Evolutionary conservation across 352 stramenopile genomes (phyloP).

Genomic region (Globisporangium uncinulatum): DNA sequence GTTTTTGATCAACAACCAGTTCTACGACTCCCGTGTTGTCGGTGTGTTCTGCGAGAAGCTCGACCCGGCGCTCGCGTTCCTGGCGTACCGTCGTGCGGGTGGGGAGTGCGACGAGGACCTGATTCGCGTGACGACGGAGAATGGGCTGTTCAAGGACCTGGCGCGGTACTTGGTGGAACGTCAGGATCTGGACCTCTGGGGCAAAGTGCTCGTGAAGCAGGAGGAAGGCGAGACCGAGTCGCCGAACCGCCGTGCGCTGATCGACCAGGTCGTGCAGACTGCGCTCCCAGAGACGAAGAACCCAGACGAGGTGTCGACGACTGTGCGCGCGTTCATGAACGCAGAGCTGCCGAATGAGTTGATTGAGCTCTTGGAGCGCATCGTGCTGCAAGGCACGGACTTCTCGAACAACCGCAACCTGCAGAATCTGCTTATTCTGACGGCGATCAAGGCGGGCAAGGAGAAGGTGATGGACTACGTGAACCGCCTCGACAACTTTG

Average conservation of each 20-base stretch:
- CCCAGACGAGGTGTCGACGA: slow-evolving; percentile 99
- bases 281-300: slow-evolving; percentile 98
- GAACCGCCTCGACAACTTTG: slow-evolving; percentile 99
- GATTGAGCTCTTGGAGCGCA: slow-evolving; percentile 98
- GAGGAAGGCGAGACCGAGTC: slow-evolving; percentile 91
- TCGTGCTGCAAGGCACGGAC: slow-evolving; percentile 99
- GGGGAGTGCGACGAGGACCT: slow-evolving; percentile 99
- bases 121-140: slow-evolving; percentile 98
- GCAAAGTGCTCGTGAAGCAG: slow-evolving; percentile 91
- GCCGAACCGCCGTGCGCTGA: slow-evolving; percentile 92
- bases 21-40: slow-evolving; percentile 99
- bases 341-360: slow-evolving; percentile 98
- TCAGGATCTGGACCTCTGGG: slow-evolving; percentile 99
- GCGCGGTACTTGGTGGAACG: slow-evolving; percentile 98
- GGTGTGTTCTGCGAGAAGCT: slow-evolving; percentile 99
- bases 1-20: slow-evolving; percentile 99
- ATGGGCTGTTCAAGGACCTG: slow-evolving; percentile 99
- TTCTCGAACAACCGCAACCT: slow-evolving; percentile 99
- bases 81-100: slow-evolving; percentile 98
- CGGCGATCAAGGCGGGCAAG: slow-evolving; percentile 97
- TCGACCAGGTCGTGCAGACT: slow-evolving; percentile 99
- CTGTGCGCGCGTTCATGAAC: slow-evolving; percentile 99
- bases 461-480: slow-evolving; percentile 99
- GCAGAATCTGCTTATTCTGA: slow-evolving; percentile 99
- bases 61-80: slow-evolving; percentile 98